phyloP scores from a whole-genome alignment of 495 filamentous ascomycete genomes.

The Haplographium delicatum region DNA sequence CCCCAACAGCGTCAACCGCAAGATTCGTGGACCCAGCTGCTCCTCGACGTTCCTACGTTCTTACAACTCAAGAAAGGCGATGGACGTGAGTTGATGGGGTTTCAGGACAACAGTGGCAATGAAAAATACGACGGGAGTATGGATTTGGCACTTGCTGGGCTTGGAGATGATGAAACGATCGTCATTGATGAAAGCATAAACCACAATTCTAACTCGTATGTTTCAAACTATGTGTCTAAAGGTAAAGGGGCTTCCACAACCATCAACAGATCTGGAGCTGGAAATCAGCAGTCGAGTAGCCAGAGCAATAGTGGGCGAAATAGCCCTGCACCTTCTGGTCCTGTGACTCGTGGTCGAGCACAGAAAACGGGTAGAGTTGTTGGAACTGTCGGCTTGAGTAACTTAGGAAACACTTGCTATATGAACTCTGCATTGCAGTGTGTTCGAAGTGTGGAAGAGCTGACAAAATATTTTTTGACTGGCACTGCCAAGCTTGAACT shows the following conservation, averaged over 20 bases:
- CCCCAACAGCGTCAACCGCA: constrained; percentile 21
- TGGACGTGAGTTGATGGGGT: constrained; percentile 64
- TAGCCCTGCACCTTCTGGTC: constrained; percentile 53
- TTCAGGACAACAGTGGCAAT: constrained; percentile 68
- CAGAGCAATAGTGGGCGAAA: constrained; percentile 49
- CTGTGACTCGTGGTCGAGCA: constrained; percentile 61
- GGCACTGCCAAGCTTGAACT: constrained; percentile 70
- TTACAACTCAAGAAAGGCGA: constrained; percentile 56
- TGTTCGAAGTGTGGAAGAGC: constrained; percentile 82
- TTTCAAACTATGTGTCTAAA: constrained; percentile 48
- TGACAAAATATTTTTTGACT: constrained; percentile 84
- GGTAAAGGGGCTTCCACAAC: constrained; percentile 14
- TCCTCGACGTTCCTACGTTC: constrained; percentile 71
- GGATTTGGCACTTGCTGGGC: constrained; percentile 55
- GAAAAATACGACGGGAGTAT: constrained; percentile 70
- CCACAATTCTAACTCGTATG: constrained; percentile 52
- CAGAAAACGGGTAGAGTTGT: constrained; percentile 57
- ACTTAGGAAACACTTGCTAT: constrained; percentile 96
- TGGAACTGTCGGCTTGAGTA: constrained; percentile 77
- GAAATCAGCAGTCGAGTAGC: constrained; percentile 6
- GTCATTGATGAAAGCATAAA: constrained; percentile 71
- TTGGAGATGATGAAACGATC: constrained; percentile 62
- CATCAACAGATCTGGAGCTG: neutral
- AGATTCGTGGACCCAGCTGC: constrained; percentile 56
- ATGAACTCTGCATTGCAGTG: constrained; percentile 98